Percentiles rank a stretch among this genome's conserved stretches.
These are phyloP conservation scores for Xylaria hypoxylon DNA, from an alignment of 2,329 filamentous ascomycete genomes.

Conservation along the genomic window DNA sequence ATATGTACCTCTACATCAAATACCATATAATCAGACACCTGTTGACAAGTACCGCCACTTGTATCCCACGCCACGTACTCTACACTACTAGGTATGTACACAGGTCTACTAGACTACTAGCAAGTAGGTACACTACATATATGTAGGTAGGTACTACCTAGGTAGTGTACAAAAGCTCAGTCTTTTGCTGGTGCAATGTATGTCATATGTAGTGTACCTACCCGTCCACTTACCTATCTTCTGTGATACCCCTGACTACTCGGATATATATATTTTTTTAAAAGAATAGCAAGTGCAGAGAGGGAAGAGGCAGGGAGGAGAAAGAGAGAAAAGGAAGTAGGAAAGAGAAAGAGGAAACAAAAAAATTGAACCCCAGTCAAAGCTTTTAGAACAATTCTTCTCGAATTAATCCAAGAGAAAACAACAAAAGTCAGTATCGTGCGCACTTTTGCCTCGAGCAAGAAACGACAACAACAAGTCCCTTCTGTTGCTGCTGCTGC, in stretches of 20 bases:
- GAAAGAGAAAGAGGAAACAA: not conserved
- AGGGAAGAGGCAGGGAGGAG: conserved; percentile 11
- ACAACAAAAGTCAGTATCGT: conserved; percentile 8
- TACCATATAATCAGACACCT: too few relatives aligned
- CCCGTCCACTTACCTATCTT: conserved; percentile 16
- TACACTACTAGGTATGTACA: too few relatives aligned
- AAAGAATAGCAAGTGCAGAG: conserved; percentile 25
- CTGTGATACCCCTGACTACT: conserved; percentile 29
- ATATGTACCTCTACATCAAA: too few relatives aligned
- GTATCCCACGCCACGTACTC: too few relatives aligned
- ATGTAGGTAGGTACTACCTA: too few relatives aligned
- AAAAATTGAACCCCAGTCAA: not conserved
- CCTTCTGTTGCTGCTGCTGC: too few relatives aligned
- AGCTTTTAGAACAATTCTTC: not conserved
- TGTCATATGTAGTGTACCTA: conserved; percentile 15
- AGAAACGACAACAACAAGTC: conserved; percentile 9
- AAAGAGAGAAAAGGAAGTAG: conserved; percentile 10
- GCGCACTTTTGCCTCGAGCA: conserved; percentile 10
- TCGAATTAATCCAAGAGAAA: conserved; percentile 12
- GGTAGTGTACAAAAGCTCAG: too few relatives aligned
- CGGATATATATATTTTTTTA: conserved; percentile 7
- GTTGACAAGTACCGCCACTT: too few relatives aligned
- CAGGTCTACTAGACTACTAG: too few relatives aligned
- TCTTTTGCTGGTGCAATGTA: conserved; percentile 9
- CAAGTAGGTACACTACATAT: too few relatives aligned